phyloP scores from a whole-genome alignment of 192 early-diverging fungal genomes.

The Coemansia sp. region DNA sequence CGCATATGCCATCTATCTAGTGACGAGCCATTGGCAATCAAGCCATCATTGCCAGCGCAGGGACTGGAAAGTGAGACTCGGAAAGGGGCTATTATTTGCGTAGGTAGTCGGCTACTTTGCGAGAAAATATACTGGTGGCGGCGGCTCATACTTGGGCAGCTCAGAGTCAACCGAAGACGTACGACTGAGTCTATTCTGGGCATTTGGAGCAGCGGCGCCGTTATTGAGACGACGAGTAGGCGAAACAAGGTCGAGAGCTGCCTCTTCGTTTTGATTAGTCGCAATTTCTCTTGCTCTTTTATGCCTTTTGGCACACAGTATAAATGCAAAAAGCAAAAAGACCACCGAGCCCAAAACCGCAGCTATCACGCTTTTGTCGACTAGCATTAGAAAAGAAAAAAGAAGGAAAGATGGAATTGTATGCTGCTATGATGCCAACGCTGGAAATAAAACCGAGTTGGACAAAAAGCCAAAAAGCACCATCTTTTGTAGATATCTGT shows the following conservation, averaged over 20 bases:
- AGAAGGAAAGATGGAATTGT: background rate
- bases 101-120: conserved; percentile 7
- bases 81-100: background rate
- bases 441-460: no score
- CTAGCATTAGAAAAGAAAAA: background rate
- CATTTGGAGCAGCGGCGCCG: background rate
- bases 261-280: background rate
- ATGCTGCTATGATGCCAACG: no score
- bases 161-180: conserved; percentile 5
- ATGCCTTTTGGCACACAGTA: background rate
- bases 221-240: background rate
- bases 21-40: background rate
- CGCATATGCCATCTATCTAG: background rate
- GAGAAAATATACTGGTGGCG: conserved; percentile 29
- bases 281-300: background rate
- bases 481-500: no score
- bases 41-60: background rate
- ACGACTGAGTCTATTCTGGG: background rate
- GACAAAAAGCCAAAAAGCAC: no score
- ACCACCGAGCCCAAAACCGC: background rate
- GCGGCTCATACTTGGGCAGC: conserved; percentile 37
- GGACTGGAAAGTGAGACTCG: background rate
- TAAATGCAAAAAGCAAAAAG: background rate
- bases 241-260: background rate
- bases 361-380: background rate